Conservation (phyloP, 352 stramenopile genomes). For the Aphanomyces stellatus region DNA sequence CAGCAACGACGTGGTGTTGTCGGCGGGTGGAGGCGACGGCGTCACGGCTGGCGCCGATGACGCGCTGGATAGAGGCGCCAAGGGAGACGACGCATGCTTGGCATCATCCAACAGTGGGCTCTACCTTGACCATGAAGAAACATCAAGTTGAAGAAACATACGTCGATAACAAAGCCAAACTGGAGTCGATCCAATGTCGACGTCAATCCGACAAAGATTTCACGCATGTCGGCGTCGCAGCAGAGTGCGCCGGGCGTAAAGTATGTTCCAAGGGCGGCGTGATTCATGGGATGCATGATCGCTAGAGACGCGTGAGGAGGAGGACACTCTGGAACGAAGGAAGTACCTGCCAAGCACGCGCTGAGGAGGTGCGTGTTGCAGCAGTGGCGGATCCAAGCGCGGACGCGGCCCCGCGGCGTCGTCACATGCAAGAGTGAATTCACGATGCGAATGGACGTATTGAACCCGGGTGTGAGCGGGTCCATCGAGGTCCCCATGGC, state of each 20-base stretch:
- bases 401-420: conserved; percentile 1
- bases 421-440: conserved; percentile 17
- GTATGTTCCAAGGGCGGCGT: conserved; percentile 5
- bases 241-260: conserved; percentile 8
- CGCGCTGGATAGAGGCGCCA: too few species aligned
- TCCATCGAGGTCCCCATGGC: neutral
- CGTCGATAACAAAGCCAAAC: conserved; percentile 18
- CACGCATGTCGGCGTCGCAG: conserved; percentile 10
- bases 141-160: neutral
- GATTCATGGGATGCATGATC: conserved; percentile 15
- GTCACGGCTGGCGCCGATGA: too few species aligned
- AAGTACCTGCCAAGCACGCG: conserved; percentile 13
- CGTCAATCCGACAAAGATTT: conserved; percentile 16
- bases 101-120: too few species aligned
- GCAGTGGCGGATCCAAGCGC: conserved; percentile 20
- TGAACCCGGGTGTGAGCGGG: conserved; percentile 9
- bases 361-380: conserved; percentile 18
- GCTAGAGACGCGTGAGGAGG: too few species aligned
- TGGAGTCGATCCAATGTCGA: conserved; percentile 16
- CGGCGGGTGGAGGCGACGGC: too few species aligned
- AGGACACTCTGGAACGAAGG: too few species aligned
- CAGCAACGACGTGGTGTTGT: too few species aligned
- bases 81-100: too few species aligned
- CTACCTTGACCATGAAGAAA: too few species aligned
- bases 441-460: conserved; percentile 13